Conservation (phyloP, 208 protist species). For the Jaenimonas drosophilae region DNA sequence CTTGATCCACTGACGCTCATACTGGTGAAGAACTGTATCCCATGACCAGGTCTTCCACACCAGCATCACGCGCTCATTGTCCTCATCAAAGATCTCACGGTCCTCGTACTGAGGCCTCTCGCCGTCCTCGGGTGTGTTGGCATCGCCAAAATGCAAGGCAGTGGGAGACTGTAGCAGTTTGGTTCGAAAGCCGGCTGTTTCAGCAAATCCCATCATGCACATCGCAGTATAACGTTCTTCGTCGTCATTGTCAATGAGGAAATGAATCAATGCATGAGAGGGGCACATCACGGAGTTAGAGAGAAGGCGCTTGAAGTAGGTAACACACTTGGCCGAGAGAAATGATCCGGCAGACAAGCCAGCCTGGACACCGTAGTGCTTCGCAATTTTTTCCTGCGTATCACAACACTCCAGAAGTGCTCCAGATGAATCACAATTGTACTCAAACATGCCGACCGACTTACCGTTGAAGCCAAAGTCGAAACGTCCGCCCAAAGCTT, state of each 20-base stretch:
- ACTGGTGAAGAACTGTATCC: constrained; percentile 69
- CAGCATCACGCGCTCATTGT: constrained; percentile 54
- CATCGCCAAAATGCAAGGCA: constrained; percentile 27
- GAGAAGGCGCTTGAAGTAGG: constrained; percentile 35
- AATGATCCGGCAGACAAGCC: constrained; percentile 66
- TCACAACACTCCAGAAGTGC: constrained; percentile 70
- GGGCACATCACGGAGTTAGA: constrained; percentile 35
- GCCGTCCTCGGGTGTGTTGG: constrained; percentile 4
- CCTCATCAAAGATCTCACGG: constrained; percentile 40
- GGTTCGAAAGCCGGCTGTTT: constrained; percentile 43
- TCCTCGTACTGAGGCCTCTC: constrained; percentile 18
- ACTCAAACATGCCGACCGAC: constrained; percentile 59
- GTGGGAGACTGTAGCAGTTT: constrained; percentile 55
- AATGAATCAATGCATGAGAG: constrained; percentile 48
- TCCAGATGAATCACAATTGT: constrained; percentile 74
- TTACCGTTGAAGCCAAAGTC: constrained; percentile 76
- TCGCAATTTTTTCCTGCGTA: constrained; percentile 76
- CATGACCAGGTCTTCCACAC: constrained; percentile 88
- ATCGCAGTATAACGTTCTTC: constrained; percentile 75
- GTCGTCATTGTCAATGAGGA: constrained; percentile 81
- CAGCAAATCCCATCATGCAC: constrained; percentile 57
- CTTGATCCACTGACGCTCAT: no score
- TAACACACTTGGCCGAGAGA: constrained; percentile 34
- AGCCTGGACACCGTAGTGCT: constrained; percentile 37
- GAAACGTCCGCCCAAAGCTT: constrained; percentile 51